Evolutionary conservation across 257 asterid species (phyloP).

Genomic region (Buddleja alternifolia): DNA sequence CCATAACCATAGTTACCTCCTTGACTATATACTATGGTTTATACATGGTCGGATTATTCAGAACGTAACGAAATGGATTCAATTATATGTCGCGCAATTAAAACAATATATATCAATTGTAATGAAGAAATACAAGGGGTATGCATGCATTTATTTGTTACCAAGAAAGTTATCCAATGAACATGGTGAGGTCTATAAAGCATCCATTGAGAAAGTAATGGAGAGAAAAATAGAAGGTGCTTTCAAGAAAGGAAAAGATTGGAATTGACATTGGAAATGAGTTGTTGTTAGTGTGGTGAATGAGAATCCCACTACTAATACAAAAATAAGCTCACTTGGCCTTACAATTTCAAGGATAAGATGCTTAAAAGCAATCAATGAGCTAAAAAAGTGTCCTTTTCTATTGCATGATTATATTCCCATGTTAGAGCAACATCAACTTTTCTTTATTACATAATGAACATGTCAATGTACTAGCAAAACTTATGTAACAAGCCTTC

Average conservation of each 20-base stretch:
- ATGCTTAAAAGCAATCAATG: slow-evolving; percentile 62
- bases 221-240: slow-evolving; percentile 29
- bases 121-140: slow-evolving; percentile 35
- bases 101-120: not conserved
- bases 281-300: slow-evolving; percentile 54
- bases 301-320: slow-evolving; percentile 79
- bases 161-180: slow-evolving; percentile 33
- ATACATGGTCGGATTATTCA: too few relatives aligned
- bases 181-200: slow-evolving; percentile 42
- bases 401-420: slow-evolving; percentile 42
- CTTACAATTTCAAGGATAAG: slow-evolving; percentile 41
- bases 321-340: slow-evolving; percentile 34
- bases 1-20: too few relatives aligned
- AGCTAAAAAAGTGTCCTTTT: slow-evolving; percentile 32
- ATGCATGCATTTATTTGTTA: too few relatives aligned
- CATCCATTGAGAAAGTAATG: slow-evolving; percentile 32
- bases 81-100: too few relatives aligned
- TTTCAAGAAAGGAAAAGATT: slow-evolving; percentile 25
- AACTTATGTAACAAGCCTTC: slow-evolving; percentile 35
- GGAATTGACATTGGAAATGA: slow-evolving; percentile 35
- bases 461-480: slow-evolving; percentile 26
- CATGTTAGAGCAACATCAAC: slow-evolving; percentile 37
- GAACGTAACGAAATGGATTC: too few relatives aligned
- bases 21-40: too few relatives aligned
- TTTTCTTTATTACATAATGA: slow-evolving; percentile 30